phyloP scores from a whole-genome alignment of 495 filamentous ascomycete genomes.

The Aspergillus ellipticus region DNA sequence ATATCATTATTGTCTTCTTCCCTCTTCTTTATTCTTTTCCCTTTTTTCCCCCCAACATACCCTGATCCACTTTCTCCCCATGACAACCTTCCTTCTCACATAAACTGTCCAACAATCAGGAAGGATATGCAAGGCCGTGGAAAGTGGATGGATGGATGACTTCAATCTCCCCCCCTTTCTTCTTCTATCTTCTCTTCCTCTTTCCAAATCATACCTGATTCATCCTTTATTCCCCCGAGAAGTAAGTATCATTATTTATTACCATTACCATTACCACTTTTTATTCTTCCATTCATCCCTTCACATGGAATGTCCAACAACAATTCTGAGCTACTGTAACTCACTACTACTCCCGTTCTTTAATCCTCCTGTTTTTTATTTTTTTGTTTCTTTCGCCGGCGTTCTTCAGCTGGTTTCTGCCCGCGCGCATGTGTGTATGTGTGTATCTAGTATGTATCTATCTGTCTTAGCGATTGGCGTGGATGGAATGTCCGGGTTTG shows the following conservation, averaged over 20 bases:
- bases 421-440: no score
- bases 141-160: neutral
- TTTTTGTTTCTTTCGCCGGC: neutral
- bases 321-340: no score
- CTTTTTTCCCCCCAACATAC: neutral
- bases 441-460: no score
- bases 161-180: neutral
- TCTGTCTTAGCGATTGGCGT: no score
- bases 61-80: neutral
- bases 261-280: neutral
- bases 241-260: neutral
- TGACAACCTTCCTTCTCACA: no score
- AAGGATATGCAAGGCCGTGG: no score
- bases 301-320: no score
- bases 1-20: neutral
- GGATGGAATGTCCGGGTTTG: no score
- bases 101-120: no score
- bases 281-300: neutral
- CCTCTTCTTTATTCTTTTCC: neutral
- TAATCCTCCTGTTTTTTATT: slow-evolving; percentile 5
- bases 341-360: neutral
- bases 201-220: no score
- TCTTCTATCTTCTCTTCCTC: neutral
- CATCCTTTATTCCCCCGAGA: no score
- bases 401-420: no score